Base-by-base conservation (phyloP, 2,329 filamentous ascomycete species). In the Colletotrichum sp. region DNA sequence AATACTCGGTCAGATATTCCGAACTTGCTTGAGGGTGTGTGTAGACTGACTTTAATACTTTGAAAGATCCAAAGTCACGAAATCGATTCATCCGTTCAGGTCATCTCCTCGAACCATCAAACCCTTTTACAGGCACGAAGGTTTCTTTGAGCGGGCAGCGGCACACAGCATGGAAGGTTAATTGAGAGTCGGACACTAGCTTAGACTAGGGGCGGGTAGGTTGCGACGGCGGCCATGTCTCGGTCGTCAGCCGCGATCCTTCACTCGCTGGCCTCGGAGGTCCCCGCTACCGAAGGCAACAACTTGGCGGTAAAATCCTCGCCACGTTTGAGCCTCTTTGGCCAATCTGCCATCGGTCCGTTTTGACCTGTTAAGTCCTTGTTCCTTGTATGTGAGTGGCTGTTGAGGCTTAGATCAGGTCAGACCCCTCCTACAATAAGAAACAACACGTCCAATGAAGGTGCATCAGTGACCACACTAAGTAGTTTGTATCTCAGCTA, bases 121-220 rank as follows among this genome's bases (percentile, higher is more conserved):
- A 1, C n/a, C 10, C 43, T 0, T 22, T 22, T 8, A 25, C 4
- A 22, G 0, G 43, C n/a, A 52, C n/a, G 43, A 0, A 22, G 6
- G 2, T 52, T 0, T 5, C 1, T 52, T 6, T 25, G 0, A 0
- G 43, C 0, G n/a, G 39, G 39, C 18, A 48, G 39, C 43, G n/a
- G 0, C n/a, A 52, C 43, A 52, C n/a, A 52, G 13, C 1, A 52
- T 13, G 10, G 39, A 48, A 7, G n/a, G 2, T 52, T 25, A 6
- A 22, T 22, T 52, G 8, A 52, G 2, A 25, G 43, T 52, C 43
- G 43, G 10, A 25, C 6, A 0, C 43, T 52, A 52, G n/a, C 12
- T 52, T 52, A 52, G 43, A 52, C 43, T 0, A 52, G 43, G 43
- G 43, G 43, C 43, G 43, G 43, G 43, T 22, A 52, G 43, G 43